These are phyloP conservation scores for Penicillium cosmopolitanum DNA, from an alignment of 495 filamentous ascomycete species.

Conservation along the genomic window DNA sequence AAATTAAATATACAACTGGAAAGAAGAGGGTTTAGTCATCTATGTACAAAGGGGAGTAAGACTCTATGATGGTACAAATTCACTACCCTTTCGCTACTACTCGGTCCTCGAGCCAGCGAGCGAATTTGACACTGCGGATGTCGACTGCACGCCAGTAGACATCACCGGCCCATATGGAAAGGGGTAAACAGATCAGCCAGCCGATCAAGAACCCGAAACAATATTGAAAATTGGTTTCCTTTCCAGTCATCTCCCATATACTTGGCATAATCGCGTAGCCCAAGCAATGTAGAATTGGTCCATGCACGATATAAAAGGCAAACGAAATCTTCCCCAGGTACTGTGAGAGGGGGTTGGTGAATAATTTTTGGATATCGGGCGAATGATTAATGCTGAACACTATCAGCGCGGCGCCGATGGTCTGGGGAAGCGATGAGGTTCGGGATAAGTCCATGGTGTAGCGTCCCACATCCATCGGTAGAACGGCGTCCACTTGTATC, in stretches of 20 bases:
- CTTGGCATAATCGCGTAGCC: slow-evolving; percentile 53
- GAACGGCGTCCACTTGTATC: slow-evolving; percentile 49
- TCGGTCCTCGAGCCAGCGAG: slow-evolving; percentile 54
- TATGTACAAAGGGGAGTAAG: neutral
- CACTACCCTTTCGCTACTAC: slow-evolving; percentile 29
- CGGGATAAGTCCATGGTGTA: slow-evolving; percentile 46
- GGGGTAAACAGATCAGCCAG: slow-evolving; percentile 51
- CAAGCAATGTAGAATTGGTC: slow-evolving; percentile 56
- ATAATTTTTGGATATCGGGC: slow-evolving; percentile 53
- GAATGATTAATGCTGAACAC: slow-evolving; percentile 61
- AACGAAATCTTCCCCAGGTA: slow-evolving; percentile 67
- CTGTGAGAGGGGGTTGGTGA: slow-evolving; percentile 59
- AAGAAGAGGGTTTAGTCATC: neutral
- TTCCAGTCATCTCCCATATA: slow-evolving; percentile 58
- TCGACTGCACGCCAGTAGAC: slow-evolving; percentile 63
- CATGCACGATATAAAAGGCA: slow-evolving; percentile 68
- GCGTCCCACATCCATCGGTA: slow-evolving; percentile 47
- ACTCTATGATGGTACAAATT: neutral
- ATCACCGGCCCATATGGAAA: slow-evolving; percentile 62
- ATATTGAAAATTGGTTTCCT: slow-evolving; percentile 54
- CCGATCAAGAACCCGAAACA: slow-evolving; percentile 55
- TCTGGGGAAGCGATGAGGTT: slow-evolving; percentile 49
- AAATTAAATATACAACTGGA: too few species aligned
- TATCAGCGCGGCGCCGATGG: slow-evolving; percentile 58
- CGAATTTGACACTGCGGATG: slow-evolving; percentile 58